Evolutionary conservation across 352 stramenopile genomes (phyloP).

Genomic region (Phytophthora pistaciae): DNA sequence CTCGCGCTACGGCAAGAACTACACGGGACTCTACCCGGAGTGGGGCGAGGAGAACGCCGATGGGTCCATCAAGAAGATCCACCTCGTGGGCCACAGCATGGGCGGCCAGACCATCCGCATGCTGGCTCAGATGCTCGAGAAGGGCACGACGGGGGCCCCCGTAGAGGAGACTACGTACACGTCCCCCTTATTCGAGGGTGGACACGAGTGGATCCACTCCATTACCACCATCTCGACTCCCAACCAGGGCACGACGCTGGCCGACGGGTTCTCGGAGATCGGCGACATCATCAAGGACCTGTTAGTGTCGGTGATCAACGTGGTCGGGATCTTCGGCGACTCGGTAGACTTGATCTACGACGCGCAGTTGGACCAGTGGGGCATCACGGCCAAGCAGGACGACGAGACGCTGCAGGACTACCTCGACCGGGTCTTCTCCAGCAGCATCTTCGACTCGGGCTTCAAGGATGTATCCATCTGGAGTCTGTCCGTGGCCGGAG

Average conservation of each 20-base stretch:
- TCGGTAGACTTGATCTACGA: slow-evolving; percentile 49
- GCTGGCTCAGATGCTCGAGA: slow-evolving; percentile 66
- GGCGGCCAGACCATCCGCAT: slow-evolving; percentile 78
- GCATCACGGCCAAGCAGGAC: slow-evolving; percentile 37
- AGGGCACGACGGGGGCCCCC: slow-evolving; percentile 54
- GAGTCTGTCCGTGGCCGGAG: slow-evolving; percentile 47
- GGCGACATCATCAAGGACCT: slow-evolving; percentile 50
- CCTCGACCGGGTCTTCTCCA: slow-evolving; percentile 44
- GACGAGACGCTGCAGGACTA: slow-evolving; percentile 43
- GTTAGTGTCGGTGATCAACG: slow-evolving; percentile 40
- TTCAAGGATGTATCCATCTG: slow-evolving; percentile 55
- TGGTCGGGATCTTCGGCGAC: slow-evolving; percentile 45
- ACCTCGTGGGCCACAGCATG: slow-evolving; percentile 82
- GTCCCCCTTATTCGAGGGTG: slow-evolving; percentile 53
- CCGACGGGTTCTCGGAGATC: slow-evolving; percentile 49
- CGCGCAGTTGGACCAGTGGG: slow-evolving; percentile 67
- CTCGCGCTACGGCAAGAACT: slow-evolving; percentile 49
- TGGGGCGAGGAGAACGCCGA: slow-evolving; percentile 57
- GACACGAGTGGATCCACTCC: slow-evolving; percentile 69
- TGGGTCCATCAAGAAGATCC: slow-evolving; percentile 66
- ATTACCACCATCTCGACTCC: slow-evolving; percentile 68
- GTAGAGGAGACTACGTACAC: slow-evolving; percentile 38
- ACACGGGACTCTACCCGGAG: slow-evolving; percentile 59
- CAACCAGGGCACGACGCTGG: slow-evolving; percentile 66
- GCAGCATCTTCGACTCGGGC: slow-evolving; percentile 45